phyloP scores from a whole-genome alignment of 2,329 filamentous ascomycete genomes.

The Epichloe aotearoae region DNA sequence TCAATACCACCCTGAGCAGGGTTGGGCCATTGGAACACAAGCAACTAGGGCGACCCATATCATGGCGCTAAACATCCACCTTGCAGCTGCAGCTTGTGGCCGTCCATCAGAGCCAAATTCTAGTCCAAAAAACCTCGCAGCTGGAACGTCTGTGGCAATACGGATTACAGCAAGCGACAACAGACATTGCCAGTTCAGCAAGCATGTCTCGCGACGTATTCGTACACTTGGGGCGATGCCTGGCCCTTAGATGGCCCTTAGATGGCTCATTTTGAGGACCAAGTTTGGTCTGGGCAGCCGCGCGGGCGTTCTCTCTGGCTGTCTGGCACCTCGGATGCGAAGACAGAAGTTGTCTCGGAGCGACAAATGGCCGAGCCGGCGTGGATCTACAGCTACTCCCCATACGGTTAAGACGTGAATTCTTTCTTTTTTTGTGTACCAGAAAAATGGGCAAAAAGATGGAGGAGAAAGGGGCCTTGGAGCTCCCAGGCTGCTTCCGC shows the following conservation, averaged over 20 bases:
- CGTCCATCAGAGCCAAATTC: background rate
- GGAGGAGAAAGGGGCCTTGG: background rate
- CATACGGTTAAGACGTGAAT: slow-evolving; percentile 1
- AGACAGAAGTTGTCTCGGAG: background rate
- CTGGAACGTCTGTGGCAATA: background rate
- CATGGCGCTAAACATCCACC: slow-evolving; percentile 5
- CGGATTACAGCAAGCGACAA: background rate
- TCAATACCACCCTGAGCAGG: slow-evolving; percentile 8
- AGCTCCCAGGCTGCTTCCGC: slow-evolving; percentile 12
- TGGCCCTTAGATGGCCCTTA: background rate
- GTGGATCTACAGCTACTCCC: slow-evolving; percentile 4
- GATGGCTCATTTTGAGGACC: background rate
- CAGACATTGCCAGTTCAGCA: background rate
- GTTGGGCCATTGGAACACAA: slow-evolving; percentile 5
- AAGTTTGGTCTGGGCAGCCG: background rate
- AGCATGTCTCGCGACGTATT: background rate
- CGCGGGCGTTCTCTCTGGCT: background rate
- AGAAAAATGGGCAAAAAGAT: slow-evolving; percentile 1
- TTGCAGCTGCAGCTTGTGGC: background rate
- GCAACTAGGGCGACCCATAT: slow-evolving; percentile 2
- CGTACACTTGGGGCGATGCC: background rate
- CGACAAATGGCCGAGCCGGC: slow-evolving; percentile 2
- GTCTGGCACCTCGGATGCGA: background rate
- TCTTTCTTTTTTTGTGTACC: too few relatives aligned
- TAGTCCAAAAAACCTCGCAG: slow-evolving; percentile 3